Conservation (phyloP, 208 protist genomes). For the Acanthamoeba triangularis region DNA sequence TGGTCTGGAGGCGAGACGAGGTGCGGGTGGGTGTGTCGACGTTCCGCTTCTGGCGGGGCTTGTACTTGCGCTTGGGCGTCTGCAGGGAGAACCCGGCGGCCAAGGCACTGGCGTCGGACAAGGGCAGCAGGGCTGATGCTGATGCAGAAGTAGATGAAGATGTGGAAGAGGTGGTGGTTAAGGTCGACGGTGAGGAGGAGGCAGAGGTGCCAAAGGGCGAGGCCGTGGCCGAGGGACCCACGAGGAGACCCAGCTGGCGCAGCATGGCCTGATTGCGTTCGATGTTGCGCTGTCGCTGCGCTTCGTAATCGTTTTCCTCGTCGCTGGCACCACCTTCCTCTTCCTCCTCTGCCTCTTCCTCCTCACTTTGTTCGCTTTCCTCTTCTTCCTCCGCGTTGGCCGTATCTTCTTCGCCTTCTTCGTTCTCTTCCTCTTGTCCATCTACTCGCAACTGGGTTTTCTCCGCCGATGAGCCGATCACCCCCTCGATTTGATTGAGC, state of each 20-base stretch:
- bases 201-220: neutral
- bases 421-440: neutral
- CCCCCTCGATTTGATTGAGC: neutral
- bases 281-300: slow-evolving; percentile 46
- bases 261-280: slow-evolving; percentile 49
- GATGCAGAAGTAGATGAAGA: neutral
- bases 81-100: neutral
- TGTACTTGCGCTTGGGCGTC: slow-evolving; percentile 55
- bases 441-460: neutral
- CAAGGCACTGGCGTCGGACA: neutral
- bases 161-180: neutral
- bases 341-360: neutral
- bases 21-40: slow-evolving; percentile 23
- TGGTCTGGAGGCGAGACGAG: slow-evolving; percentile 47
- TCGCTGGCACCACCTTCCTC: neutral
- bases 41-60: slow-evolving; percentile 43
- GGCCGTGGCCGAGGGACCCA: neutral
- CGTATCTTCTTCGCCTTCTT: neutral
- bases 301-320: slow-evolving; percentile 47
- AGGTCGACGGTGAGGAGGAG: neutral
- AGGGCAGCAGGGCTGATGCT: neutral
- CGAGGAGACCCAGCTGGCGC: slow-evolving; percentile 50
- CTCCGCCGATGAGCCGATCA: neutral
- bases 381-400: neutral
- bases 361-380: neutral